Percentiles rank a stretch among this genome's conserved stretches.
Evolutionary conservation across 352 stramenopile species (phyloP).

Genomic region (Globisporangium cederbergense): DNA sequence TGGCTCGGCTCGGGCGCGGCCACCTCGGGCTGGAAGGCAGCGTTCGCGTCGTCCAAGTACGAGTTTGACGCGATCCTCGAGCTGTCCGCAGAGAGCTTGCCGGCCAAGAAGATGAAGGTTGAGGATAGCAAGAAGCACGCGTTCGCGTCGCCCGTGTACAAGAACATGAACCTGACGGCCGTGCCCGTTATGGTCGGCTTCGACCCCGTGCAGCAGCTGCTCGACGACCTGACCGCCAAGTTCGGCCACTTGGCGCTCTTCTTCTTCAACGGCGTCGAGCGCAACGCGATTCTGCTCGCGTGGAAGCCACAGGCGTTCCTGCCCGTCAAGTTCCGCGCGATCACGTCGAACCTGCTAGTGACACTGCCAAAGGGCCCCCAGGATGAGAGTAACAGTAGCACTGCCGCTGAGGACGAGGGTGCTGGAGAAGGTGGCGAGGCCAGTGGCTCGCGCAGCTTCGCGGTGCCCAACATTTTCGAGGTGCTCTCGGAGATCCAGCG

Average conservation of each 20-base stretch:
- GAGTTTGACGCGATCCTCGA: slow-evolving; percentile 68
- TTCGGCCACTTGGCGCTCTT: slow-evolving; percentile 77
- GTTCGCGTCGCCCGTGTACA: slow-evolving; percentile 76
- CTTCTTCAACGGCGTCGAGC: slow-evolving; percentile 71
- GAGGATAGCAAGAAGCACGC: slow-evolving; percentile 60
- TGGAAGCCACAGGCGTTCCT: slow-evolving; percentile 84
- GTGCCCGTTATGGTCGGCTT: slow-evolving; percentile 72
- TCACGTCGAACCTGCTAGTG: slow-evolving; percentile 58
- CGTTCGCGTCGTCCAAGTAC: slow-evolving; percentile 44
- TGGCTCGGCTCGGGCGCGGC: slow-evolving; percentile 60
- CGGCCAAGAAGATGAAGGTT: slow-evolving; percentile 59
- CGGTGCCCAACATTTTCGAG: slow-evolving; percentile 77
- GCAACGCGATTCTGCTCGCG: slow-evolving; percentile 61
- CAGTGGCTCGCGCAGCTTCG: slow-evolving; percentile 26
- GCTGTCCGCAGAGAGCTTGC: slow-evolving; percentile 49
- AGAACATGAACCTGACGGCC: slow-evolving; percentile 76
- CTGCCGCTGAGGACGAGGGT: slow-evolving; percentile 19
- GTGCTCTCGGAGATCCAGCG: slow-evolving; percentile 72
- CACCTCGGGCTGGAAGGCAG: slow-evolving; percentile 57
- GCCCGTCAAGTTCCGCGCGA: slow-evolving; percentile 77
- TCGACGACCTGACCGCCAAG: slow-evolving; percentile 46
- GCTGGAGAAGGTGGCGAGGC: slow-evolving; percentile 7
- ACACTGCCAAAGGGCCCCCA: slow-evolving; percentile 34
- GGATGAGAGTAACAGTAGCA: not conserved
- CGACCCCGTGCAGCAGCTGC: slow-evolving; percentile 64